Evolutionary conservation across 2,329 filamentous ascomycete species (phyloP).

Genomic region (Lecanosticta acicola): DNA sequence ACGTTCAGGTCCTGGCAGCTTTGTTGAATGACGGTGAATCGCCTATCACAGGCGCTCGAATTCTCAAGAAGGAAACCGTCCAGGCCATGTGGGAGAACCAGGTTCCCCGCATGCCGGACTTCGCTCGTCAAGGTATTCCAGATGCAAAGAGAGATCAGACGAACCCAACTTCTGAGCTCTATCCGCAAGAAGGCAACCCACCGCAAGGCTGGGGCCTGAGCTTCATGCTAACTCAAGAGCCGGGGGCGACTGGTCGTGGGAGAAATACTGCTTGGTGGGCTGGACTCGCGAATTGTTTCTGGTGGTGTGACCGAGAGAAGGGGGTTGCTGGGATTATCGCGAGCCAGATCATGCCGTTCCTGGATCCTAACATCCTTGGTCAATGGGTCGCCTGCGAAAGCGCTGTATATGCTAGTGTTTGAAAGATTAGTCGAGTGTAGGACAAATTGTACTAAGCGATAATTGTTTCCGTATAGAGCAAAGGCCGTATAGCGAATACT

Average conservation of each 20-base stretch:
- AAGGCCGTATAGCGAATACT: no score
- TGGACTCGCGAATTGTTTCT: slow-evolving; percentile 35
- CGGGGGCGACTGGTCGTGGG: slow-evolving; percentile 32
- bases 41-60: slow-evolving; percentile 49
- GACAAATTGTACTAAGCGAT: no score
- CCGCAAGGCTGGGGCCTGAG: slow-evolving; percentile 52
- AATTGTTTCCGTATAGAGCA: no score
- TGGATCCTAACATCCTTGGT: slow-evolving; percentile 30
- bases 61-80: slow-evolving; percentile 55
- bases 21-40: slow-evolving; percentile 60
- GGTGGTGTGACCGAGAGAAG: slow-evolving; percentile 35
- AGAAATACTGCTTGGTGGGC: slow-evolving; percentile 34
- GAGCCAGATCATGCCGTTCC: slow-evolving; percentile 35
- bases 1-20: slow-evolving; percentile 56
- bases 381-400: slow-evolving; percentile 32
- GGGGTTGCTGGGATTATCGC: slow-evolving; percentile 36
- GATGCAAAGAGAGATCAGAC: slow-evolving; percentile 33
- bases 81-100: slow-evolving; percentile 54
- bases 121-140: slow-evolving; percentile 29
- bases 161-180: slow-evolving; percentile 38
- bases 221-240: slow-evolving; percentile 32
- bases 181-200: slow-evolving; percentile 35
- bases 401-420: slow-evolving; percentile 22
- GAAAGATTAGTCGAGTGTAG: no score
- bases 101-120: slow-evolving; percentile 32